These are phyloP conservation scores for Trypanosoma cruzi DNA, from an alignment of 208 protist genomes.

Conservation along the genomic window DNA sequence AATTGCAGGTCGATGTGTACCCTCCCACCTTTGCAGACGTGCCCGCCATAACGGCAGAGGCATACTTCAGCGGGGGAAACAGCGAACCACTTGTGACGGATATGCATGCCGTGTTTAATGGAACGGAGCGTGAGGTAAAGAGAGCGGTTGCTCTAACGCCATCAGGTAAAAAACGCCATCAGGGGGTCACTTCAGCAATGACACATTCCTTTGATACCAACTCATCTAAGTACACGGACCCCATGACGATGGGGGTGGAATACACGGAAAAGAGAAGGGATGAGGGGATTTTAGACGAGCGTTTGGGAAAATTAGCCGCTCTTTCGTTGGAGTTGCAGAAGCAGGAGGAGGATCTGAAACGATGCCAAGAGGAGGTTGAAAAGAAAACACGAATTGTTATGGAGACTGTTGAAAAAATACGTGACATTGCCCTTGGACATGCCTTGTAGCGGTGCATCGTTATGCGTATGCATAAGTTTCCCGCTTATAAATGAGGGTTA, in stretches of 20 bases:
- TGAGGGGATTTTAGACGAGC: neutral
- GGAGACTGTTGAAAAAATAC: slow-evolving; percentile 40
- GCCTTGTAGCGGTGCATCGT: slow-evolving; percentile 1
- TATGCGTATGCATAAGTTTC: neutral
- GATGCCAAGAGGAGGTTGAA: slow-evolving; percentile 33
- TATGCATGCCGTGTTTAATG: slow-evolving; percentile 58
- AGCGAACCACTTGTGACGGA: slow-evolving; percentile 42
- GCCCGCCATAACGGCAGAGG: slow-evolving; percentile 44
- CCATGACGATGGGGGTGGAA: neutral
- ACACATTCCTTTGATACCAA: slow-evolving; percentile 1
- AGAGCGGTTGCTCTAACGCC: slow-evolving; percentile 19
- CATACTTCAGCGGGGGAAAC: slow-evolving; percentile 59
- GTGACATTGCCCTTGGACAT: neutral
- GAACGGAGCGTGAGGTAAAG: slow-evolving; percentile 5
- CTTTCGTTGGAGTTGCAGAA: slow-evolving; percentile 19
- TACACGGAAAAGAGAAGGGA: slow-evolving; percentile 8
- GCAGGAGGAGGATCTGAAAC: slow-evolving; percentile 32
- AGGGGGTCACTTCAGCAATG: neutral
- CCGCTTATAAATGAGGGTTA: no score
- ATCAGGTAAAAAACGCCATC: neutral
- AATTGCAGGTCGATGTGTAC: slow-evolving; percentile 84
- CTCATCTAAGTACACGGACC: slow-evolving; percentile 7
- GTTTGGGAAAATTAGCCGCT: neutral
- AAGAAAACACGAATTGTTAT: slow-evolving; percentile 50
- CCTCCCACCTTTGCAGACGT: slow-evolving; percentile 70